Evolutionary conservation across 371 early-diverging fungal genomes (phyloP).

Genomic region (Synchytrium microbalum): DNA sequence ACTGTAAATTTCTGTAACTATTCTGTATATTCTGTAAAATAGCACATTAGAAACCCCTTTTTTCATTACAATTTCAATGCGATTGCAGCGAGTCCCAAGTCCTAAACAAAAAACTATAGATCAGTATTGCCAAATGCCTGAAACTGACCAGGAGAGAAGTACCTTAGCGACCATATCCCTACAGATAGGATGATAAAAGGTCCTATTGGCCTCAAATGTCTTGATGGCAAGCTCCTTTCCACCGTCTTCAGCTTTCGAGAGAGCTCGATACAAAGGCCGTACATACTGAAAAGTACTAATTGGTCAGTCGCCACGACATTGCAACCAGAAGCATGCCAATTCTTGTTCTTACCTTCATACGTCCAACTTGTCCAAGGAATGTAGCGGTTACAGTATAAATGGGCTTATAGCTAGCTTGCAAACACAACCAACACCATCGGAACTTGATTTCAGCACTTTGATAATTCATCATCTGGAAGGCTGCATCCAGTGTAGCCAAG

Average conservation of each 20-base stretch:
- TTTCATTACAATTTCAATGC: too few species aligned
- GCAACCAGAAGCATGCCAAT: too few species aligned
- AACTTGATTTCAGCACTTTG: constrained; percentile 82
- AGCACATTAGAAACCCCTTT: too few species aligned
- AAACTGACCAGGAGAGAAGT: too few species aligned
- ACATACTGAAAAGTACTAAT: constrained; percentile 22
- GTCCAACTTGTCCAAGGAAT: constrained; percentile 80
- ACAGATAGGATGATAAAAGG: constrained; percentile 94
- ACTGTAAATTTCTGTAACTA: too few species aligned
- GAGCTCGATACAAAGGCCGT: constrained; percentile 22
- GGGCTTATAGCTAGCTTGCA: constrained; percentile 65
- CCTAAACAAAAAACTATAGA: too few species aligned
- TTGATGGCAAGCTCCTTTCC: constrained; percentile 69
- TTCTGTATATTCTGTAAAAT: too few species aligned
- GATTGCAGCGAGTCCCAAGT: too few species aligned
- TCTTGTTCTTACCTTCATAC: too few species aligned
- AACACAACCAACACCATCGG: constrained; percentile 49
- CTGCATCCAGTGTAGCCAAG: constrained; percentile 60
- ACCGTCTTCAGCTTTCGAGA: constrained; percentile 49
- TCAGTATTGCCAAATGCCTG: too few species aligned
- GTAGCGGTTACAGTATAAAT: constrained; percentile 65
- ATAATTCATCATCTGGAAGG: constrained; percentile 60
- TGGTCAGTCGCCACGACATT: constrained; percentile 75
- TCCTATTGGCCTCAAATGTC: constrained; percentile 67
- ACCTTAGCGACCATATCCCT: constrained; percentile 33